These are phyloP conservation scores for Phytophthora aleatoria DNA, from an alignment of 352 stramenopile species.

Conservation along the genomic window DNA sequence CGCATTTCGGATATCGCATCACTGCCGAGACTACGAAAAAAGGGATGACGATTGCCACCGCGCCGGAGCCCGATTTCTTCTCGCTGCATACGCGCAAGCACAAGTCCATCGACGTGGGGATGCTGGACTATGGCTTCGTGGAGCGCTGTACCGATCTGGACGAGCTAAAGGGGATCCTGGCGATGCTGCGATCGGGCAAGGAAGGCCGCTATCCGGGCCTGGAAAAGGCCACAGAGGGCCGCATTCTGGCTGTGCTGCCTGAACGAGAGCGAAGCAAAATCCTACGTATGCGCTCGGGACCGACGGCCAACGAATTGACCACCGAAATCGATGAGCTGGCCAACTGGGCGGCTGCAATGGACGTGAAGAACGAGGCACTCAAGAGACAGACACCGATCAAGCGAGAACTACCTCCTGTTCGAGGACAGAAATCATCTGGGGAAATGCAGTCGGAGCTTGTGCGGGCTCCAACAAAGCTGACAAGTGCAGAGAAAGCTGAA, in stretches of 20 bases:
- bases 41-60: conserved; percentile 44
- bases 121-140: conserved; percentile 94
- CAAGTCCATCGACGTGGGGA: conserved; percentile 79
- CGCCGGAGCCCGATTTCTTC: conserved; percentile 69
- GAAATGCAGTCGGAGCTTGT: conserved; percentile 8
- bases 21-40: not conserved
- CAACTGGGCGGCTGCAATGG: conserved; percentile 65
- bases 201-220: conserved; percentile 91
- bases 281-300: conserved; percentile 59
- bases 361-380: conserved; percentile 58
- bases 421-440: conserved; percentile 39
- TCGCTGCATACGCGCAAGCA: conserved; percentile 74
- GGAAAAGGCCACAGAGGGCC: conserved; percentile 78
- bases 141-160: conserved; percentile 79
- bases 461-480: not conserved
- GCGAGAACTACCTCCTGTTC: conserved; percentile 53
- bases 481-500: conserved; percentile 10
- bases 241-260: conserved; percentile 81
- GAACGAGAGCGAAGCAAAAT: conserved; percentile 80
- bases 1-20: conserved; percentile 25
- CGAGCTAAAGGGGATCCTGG: conserved; percentile 89
- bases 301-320: conserved; percentile 58
- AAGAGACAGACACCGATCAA: conserved; percentile 37
- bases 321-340: conserved; percentile 65
- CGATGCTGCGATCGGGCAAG: conserved; percentile 85